phyloP scores from a whole-genome alignment of 169 alveolate species.

The Perkinsus marinus region DNA sequence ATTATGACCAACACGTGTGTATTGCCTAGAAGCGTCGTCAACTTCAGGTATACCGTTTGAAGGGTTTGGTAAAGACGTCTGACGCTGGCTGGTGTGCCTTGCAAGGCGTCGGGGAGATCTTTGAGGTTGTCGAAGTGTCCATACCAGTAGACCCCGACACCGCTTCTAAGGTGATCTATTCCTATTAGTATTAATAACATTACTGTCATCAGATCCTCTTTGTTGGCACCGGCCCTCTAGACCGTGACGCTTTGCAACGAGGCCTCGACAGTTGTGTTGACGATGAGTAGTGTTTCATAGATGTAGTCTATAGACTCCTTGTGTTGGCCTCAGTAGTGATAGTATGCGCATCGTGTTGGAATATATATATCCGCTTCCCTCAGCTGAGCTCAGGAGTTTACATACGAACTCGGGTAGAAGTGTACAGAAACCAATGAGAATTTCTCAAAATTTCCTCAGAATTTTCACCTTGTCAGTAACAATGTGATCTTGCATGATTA shows the following conservation, averaged over 20 bases:
- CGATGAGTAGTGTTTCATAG: neutral
- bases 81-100: slow-evolving; percentile 5
- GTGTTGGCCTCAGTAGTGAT: neutral
- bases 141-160: neutral
- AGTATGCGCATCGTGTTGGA: too few relatives aligned
- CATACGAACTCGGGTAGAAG: too few relatives aligned
- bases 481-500: too few relatives aligned
- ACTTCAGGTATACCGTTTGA: neutral
- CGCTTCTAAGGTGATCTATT: neutral
- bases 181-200: neutral
- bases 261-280: neutral
- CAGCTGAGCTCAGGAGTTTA: too few relatives aligned
- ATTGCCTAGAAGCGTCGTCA: neutral
- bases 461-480: too few relatives aligned
- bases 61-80: neutral
- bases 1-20: too few relatives aligned
- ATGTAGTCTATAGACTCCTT: neutral
- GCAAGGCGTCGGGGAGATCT: slow-evolving; percentile 27
- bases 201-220: neutral
- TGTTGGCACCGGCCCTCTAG: neutral
- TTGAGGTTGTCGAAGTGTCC: slow-evolving; percentile 7
- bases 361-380: too few relatives aligned
- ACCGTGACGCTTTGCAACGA: neutral
- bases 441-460: too few relatives aligned
- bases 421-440: too few relatives aligned